Percentiles rank a stretch among this genome's conserved stretches.
phyloP scores from a whole-genome alignment of 2,329 filamentous ascomycete species.

The Emergomyces orientalis region DNA sequence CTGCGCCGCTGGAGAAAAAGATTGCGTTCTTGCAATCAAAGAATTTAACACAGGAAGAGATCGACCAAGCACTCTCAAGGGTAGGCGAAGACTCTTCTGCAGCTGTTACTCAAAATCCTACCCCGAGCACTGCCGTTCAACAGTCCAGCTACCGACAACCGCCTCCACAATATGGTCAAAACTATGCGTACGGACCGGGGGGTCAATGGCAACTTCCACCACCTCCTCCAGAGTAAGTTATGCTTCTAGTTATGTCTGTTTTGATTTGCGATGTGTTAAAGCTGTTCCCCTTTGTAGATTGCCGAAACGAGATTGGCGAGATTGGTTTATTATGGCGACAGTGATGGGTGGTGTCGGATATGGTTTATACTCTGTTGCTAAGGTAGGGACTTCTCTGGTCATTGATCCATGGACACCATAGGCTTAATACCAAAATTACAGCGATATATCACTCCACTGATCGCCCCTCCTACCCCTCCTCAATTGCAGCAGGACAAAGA shows the following conservation, averaged over 20 bases:
- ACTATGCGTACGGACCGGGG: conserved; percentile 45
- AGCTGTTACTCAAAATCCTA: conserved; percentile 39
- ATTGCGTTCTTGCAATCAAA: conserved; percentile 91
- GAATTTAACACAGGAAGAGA: conserved; percentile 93
- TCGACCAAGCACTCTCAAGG: conserved; percentile 72
- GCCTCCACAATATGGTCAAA: conserved; percentile 33
- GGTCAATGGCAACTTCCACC: conserved; percentile 45
- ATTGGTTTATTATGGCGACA: conserved; percentile 99
- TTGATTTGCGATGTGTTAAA: background rate
- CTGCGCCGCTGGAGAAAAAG: conserved; percentile 83
- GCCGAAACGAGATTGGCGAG: conserved; percentile 85
- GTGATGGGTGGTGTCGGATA: conserved; percentile 84
- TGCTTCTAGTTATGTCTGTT: background rate
- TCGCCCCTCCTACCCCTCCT: conserved; percentile 86
- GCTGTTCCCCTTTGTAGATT: conserved; percentile 28
- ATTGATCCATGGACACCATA: background rate
- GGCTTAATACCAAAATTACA: conserved; percentile 27
- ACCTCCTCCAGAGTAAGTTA: conserved; percentile 44
- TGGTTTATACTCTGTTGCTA: conserved; percentile 76
- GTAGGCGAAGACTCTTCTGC: conserved; percentile 45
- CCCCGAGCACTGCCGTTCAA: conserved; percentile 38
- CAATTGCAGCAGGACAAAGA: conserved; percentile 92
- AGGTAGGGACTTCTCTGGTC: conserved; percentile 44
- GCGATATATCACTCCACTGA: conserved; percentile 84
- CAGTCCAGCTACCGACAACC: conserved; percentile 32